phyloP scores from a whole-genome alignment of 2,329 filamentous ascomycete genomes.

The Epichloe sylvatica region DNA sequence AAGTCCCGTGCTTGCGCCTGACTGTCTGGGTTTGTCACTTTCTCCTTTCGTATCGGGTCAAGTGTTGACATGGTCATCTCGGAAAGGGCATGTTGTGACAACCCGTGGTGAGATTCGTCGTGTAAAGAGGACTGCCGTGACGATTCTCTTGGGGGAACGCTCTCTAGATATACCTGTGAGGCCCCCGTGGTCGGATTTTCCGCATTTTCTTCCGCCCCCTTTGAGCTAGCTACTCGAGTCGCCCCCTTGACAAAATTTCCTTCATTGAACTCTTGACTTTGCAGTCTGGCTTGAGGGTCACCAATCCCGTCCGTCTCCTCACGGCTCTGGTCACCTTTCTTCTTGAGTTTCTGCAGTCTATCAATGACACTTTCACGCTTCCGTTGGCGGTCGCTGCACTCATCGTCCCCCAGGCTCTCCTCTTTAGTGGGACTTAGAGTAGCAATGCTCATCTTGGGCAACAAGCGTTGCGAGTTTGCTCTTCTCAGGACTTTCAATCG shows the following conservation, averaged over 20 bases:
- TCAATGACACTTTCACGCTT: not conserved
- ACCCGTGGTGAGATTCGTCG: not conserved
- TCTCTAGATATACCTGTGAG: constrained; percentile 5
- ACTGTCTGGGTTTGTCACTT: not conserved
- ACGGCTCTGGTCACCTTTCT: not conserved
- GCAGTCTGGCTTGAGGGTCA: not conserved
- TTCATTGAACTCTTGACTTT: not conserved
- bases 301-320: not conserved
- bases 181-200: not conserved
- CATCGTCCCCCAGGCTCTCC: constrained; percentile 14
- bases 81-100: not conserved
- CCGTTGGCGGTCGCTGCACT: not conserved
- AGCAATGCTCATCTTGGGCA: constrained; percentile 11
- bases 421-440: constrained; percentile 20
- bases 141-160: constrained; percentile 10
- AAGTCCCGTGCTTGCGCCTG: not conserved
- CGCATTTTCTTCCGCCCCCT: not conserved
- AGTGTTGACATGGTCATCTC: not conserved
- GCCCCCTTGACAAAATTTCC: not conserved
- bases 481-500: constrained; percentile 11
- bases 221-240: not conserved
- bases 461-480: constrained; percentile 11
- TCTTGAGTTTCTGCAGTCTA: constrained; percentile 1
- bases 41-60: not conserved
- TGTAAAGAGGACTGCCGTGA: constrained; percentile 6